Evolutionary conservation across 495 filamentous ascomycete species (phyloP).

Genomic region (Penicillium subrubescens): DNA sequence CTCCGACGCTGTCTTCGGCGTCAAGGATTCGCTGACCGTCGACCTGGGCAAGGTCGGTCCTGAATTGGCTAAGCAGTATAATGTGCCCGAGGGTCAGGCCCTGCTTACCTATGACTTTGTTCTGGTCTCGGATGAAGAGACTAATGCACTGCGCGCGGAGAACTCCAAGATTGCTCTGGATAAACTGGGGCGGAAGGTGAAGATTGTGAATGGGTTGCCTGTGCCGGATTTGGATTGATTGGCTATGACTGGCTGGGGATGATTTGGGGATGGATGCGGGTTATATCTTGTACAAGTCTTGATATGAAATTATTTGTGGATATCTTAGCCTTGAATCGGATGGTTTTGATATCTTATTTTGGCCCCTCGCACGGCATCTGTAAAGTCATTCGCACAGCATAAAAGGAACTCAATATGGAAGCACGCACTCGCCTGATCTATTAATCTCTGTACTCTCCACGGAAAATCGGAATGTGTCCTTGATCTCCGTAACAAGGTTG

Average conservation of each 20-base stretch:
- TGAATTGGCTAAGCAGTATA: slow-evolving; percentile 60
- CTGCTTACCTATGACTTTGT: slow-evolving; percentile 75
- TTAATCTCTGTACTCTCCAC: neutral
- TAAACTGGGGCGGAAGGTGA: slow-evolving; percentile 70
- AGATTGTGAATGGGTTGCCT: slow-evolving; percentile 80
- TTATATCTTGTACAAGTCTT: too few relatives aligned
- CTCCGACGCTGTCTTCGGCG: slow-evolving; percentile 90
- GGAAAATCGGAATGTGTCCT: neutral
- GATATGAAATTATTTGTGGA: neutral
- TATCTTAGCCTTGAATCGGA: neutral
- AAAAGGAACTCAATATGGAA: neutral
- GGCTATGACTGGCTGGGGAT: neutral
- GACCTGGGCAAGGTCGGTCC: slow-evolving; percentile 67
- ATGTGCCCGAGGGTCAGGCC: slow-evolving; percentile 53
- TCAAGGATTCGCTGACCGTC: slow-evolving; percentile 80
- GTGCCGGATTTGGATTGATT: slow-evolving; percentile 70
- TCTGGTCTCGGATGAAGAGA: slow-evolving; percentile 70
- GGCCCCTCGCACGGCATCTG: neutral
- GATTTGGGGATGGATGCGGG: neutral
- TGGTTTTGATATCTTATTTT: neutral
- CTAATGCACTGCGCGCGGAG: slow-evolving; percentile 63
- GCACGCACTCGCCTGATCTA: neutral
- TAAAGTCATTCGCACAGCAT: neutral
- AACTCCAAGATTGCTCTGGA: slow-evolving; percentile 74
- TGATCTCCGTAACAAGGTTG: neutral